A percentile compares a stretch with the other conserved stretches of the same genome.
Evolutionary conservation across 768 basidiomycete genomes (phyloP).

Genomic region (Lactifluus volemus): DNA sequence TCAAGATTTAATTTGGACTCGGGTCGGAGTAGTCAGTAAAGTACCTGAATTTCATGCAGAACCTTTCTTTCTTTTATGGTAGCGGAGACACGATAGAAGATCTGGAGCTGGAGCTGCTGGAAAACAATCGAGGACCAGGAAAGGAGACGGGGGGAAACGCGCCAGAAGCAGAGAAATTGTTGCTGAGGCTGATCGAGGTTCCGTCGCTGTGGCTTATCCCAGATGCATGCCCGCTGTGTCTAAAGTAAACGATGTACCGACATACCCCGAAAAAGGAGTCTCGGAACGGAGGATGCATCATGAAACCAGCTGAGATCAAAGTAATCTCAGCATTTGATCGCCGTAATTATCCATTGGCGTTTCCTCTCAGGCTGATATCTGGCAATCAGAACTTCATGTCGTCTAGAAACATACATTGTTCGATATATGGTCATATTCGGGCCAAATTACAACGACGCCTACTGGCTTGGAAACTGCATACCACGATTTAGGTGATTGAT

Average conservation of each 20-base stretch:
- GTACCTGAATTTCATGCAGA: not conserved
- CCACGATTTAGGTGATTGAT: not conserved
- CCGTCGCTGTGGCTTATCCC: not conserved
- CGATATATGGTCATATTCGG: not conserved
- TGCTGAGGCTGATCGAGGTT: not conserved
- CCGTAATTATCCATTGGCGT: not conserved
- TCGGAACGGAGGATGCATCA: not conserved
- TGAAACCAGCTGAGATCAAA: not conserved
- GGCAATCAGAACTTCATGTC: too few species aligned
- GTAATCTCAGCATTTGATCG: not conserved
- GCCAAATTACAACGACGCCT: not conserved
- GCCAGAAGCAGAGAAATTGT: not conserved
- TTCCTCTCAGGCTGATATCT: not conserved
- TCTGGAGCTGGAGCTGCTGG: not conserved
- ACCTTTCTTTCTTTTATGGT: not conserved
- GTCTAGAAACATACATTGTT: not conserved
- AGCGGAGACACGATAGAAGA: not conserved
- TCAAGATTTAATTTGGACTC: not conserved
- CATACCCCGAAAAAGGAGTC: too few species aligned
- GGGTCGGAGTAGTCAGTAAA: not conserved
- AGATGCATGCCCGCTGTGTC: not conserved
- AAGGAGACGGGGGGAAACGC: not conserved
- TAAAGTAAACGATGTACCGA: not conserved
- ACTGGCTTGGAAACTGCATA: too few species aligned
- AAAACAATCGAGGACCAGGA: too few species aligned